Percentiles rank a stretch among this genome's conserved stretches.
phyloP scores from a whole-genome alignment of 2,329 filamentous ascomycete genomes.

The Furcasterigmium furcatum region DNA sequence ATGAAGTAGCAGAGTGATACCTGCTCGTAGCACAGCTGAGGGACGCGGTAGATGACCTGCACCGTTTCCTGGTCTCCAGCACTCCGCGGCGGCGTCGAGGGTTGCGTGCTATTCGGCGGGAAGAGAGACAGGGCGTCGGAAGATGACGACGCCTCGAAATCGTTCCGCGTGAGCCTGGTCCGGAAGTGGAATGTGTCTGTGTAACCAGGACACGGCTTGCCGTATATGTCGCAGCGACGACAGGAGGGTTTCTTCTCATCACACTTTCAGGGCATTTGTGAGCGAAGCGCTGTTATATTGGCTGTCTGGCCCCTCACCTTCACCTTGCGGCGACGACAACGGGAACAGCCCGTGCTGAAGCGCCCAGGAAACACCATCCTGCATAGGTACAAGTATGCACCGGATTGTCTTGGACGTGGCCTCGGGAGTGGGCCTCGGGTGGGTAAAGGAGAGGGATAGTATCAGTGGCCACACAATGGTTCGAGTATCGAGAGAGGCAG shows the following conservation, averaged over 20 bases:
- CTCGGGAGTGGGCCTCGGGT: too few species aligned
- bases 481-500: too few species aligned
- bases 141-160: constrained; percentile 1
- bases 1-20: constrained; percentile 29
- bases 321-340: constrained; percentile 24
- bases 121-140: background rate
- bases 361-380: constrained; percentile 24
- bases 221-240: constrained; percentile 16
- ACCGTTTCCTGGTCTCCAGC: background rate
- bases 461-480: too few species aligned
- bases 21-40: constrained; percentile 18
- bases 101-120: too few species aligned
- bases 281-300: background rate
- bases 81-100: background rate
- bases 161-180: constrained; percentile 11
- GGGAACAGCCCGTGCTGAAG: constrained; percentile 23
- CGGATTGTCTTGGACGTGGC: too few species aligned
- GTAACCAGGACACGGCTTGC: constrained; percentile 27
- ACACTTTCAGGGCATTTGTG: background rate
- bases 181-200: constrained; percentile 31
- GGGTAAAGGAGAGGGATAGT: too few species aligned
- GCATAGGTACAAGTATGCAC: too few species aligned
- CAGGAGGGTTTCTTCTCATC: constrained; percentile 2
- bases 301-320: constrained; percentile 16
- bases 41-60: constrained; percentile 5